phyloP scores from a whole-genome alignment of 2,329 filamentous ascomycete genomes.

The Dactylonectria estremocensis region DNA sequence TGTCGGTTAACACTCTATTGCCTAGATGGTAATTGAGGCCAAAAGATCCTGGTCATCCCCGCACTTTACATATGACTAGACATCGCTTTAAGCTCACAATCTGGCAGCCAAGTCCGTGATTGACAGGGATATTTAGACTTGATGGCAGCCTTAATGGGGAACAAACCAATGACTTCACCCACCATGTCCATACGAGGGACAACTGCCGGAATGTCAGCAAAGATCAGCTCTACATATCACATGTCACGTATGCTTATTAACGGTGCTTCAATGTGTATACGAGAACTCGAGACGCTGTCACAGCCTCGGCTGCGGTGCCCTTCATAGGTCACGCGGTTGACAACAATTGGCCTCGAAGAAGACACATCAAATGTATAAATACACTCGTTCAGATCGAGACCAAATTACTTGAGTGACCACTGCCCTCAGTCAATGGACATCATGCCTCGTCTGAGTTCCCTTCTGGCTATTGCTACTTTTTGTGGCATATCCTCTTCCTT shows the following conservation, averaged over 20 bases:
- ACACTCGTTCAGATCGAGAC: no score
- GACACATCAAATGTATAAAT: background rate
- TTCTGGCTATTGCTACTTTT: conserved; percentile 5
- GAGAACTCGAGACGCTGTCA: background rate
- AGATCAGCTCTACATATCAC: conserved; percentile 2
- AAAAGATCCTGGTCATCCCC: conserved; percentile 25
- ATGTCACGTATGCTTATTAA: background rate
- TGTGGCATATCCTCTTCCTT: conserved; percentile 22
- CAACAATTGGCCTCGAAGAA: background rate
- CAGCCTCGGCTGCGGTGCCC: conserved; percentile 9
- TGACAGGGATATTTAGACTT: conserved; percentile 15
- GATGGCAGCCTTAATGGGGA: conserved; percentile 4
- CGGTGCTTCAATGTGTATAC: background rate
- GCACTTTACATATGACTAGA: conserved; percentile 1
- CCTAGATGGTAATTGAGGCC: conserved; percentile 6
- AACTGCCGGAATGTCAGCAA: background rate
- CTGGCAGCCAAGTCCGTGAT: conserved; percentile 5
- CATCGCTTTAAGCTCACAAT: conserved; percentile 15
- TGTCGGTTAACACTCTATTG: conserved; percentile 3
- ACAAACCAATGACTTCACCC: background rate
- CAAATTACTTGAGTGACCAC: background rate
- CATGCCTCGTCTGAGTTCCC: background rate
- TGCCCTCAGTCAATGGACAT: background rate
- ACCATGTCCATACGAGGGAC: background rate
- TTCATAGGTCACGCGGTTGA: background rate